Base-by-base conservation (phyloP, 148 eudicot species). In the Vaccinium myrtillus region DNA sequence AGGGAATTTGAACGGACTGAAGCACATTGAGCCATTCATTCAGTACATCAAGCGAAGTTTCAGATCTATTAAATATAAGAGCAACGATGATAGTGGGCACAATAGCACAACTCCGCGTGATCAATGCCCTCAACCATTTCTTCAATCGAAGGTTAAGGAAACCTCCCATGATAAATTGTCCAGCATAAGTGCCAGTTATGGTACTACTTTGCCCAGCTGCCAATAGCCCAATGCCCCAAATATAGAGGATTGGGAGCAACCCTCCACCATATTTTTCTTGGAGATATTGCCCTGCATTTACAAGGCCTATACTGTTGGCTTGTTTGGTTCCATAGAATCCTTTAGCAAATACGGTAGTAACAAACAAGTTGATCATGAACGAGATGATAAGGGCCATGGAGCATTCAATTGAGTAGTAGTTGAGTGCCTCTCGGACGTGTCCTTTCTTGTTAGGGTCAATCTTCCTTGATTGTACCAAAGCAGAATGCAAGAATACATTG, bases 141-240 rank as follows among this genome's bases (percentile, higher is more conserved):
- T 90, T 93, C 83, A 95, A 80, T 71, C 87, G 92, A 75, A 95
- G 90, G 78, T 95, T 83, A 27, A 95, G 93, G 88, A 95, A 95
- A 75, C 97, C 98, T 23, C 93, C 95, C 98, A 95, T 95, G 27
- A 95, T 94, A 75, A 95, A 95, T 84, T 95, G 98, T 8, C 96
- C 96, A 3, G 98, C 98, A 59, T 95, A 95, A 59, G 98, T 95
- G 27, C 98, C 98, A 8, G 98, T 95, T 65, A 95, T 90, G 30
- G 98, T 95, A 86, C 98, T 95, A 81, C 98, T 95, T 78, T 94
- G 95, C 61, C 98, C 98, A 82, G 98, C 98, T 80, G 98, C 92
- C 83, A 95, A 89, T n/a, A 95, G 84, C 82, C 98, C 98, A n/a
- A 95, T 90, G 13, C 98, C 98, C 98, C 98, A 95, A 51, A 95